These are phyloP conservation scores for Tuber melanosporum DNA, from an alignment of 495 filamentous ascomycete species.

Conservation along the genomic window DNA sequence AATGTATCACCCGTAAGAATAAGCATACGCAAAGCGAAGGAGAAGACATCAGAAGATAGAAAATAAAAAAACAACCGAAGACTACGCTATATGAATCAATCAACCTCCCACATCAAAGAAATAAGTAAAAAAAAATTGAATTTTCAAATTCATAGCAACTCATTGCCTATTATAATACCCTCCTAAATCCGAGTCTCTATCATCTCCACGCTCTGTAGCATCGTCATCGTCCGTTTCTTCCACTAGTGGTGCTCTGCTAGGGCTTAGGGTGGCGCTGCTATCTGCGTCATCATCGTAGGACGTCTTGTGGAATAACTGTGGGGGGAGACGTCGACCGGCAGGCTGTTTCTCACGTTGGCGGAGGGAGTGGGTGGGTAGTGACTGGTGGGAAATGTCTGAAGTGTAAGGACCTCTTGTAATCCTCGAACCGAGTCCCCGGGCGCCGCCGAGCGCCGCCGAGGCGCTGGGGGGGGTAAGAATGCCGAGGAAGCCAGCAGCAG, in stretches of 20 bases:
- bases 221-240: slow-evolving; percentile 36
- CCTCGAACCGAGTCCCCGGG: slow-evolving; percentile 35
- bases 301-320: slow-evolving; percentile 22
- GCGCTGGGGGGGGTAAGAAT: slow-evolving; percentile 34
- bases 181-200: slow-evolving; percentile 18
- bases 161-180: neutral
- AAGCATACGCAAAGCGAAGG: neutral
- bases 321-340: slow-evolving; percentile 4
- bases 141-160: neutral
- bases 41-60: neutral
- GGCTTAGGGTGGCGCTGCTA: neutral
- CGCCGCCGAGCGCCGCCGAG: slow-evolving; percentile 14
- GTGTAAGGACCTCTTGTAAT: slow-evolving; percentile 15
- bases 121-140: neutral
- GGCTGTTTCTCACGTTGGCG: neutral
- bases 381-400: slow-evolving; percentile 1
- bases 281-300: slow-evolving; percentile 40
- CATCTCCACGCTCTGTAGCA: slow-evolving; percentile 31
- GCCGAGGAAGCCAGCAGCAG: slow-evolving; percentile 34
- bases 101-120: neutral
- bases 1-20: neutral
- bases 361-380: neutral
- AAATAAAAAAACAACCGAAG: neutral
- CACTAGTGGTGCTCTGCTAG: slow-evolving; percentile 26
- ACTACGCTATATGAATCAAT: neutral